phyloP scores from a whole-genome alignment of 2,329 filamentous ascomycete genomes.

The Ophiostoma sp. region DNA sequence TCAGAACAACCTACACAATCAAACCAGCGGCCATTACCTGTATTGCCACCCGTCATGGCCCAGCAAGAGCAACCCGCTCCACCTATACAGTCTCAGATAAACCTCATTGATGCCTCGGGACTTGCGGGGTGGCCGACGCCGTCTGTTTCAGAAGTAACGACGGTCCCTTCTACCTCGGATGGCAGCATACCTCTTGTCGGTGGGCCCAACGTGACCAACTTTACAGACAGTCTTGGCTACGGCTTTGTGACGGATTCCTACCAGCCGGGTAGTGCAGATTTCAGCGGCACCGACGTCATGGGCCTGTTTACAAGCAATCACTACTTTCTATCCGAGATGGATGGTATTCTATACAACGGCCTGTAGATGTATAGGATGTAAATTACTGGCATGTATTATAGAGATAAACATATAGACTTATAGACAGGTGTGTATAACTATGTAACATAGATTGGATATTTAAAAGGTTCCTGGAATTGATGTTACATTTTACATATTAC shows the following conservation, averaged over 20 bases:
- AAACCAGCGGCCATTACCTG: neutral
- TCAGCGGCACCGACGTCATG: slow-evolving; percentile 27
- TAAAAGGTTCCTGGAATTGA: no score
- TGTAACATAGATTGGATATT: neutral
- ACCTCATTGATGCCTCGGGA: neutral
- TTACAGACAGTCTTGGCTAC: neutral
- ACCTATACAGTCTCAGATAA: neutral
- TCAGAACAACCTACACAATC: neutral
- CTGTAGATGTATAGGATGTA: neutral
- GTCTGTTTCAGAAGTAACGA: neutral
- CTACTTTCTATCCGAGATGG: slow-evolving; percentile 25
- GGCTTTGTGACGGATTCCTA: neutral
- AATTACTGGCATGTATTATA: neutral
- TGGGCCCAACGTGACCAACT: neutral
- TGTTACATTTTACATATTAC: neutral
- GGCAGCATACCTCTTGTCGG: neutral
- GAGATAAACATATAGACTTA: neutral
- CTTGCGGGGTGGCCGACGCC: neutral
- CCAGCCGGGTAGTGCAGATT: slow-evolving; percentile 13
- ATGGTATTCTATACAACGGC: slow-evolving; percentile 19
- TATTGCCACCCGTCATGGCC: neutral
- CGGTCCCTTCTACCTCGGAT: neutral
- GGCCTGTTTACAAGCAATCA: slow-evolving; percentile 22
- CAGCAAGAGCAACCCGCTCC: neutral
- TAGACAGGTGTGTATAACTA: no score